Evolutionary conservation across 768 basidiomycete genomes (phyloP).

Genomic region (Boletus vinaceobasis): DNA sequence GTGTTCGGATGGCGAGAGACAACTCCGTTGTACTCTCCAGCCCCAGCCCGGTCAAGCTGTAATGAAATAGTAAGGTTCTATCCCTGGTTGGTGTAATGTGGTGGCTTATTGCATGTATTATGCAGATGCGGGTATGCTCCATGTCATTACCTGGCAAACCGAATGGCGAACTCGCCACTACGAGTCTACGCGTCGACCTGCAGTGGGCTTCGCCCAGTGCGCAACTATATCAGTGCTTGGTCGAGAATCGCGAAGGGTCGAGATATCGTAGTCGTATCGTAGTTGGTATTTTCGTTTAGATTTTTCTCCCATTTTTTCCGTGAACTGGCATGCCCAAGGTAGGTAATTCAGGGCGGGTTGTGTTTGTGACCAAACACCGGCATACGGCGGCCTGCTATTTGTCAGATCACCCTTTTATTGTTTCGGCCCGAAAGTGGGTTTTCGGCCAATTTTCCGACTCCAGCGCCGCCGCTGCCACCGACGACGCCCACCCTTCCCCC

Average conservation of each 20-base stretch:
- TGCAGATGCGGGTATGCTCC: not conserved
- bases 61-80: conserved; percentile 6
- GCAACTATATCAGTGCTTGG: not conserved
- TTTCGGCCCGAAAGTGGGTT: conserved; percentile 55
- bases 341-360: conserved; percentile 26
- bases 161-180: conserved; percentile 2
- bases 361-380: conserved; percentile 33
- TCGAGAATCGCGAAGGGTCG: not conserved
- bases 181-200: not conserved
- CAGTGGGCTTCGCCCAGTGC: not conserved
- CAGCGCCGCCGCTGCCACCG: conserved; percentile 55
- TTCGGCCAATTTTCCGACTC: conserved; percentile 63
- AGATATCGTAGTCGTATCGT: conserved; percentile 10
- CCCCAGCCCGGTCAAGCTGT: not conserved
- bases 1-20: not conserved
- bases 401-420: conserved; percentile 32
- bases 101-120: conserved; percentile 2
- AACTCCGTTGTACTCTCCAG: not conserved
- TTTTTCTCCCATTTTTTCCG: conserved; percentile 4
- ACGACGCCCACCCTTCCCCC: conserved; percentile 39
- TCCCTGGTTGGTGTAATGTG: not conserved
- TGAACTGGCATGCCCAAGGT: conserved; percentile 17
- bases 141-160: not conserved
- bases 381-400: conserved; percentile 27
- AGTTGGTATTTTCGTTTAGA: conserved; percentile 11